A percentile compares a stretch with the other conserved stretches of the same genome.
These are phyloP conservation scores for Lithohypha guttulata DNA, from an alignment of 2,329 filamentous ascomycete species.

Conservation along the genomic window DNA sequence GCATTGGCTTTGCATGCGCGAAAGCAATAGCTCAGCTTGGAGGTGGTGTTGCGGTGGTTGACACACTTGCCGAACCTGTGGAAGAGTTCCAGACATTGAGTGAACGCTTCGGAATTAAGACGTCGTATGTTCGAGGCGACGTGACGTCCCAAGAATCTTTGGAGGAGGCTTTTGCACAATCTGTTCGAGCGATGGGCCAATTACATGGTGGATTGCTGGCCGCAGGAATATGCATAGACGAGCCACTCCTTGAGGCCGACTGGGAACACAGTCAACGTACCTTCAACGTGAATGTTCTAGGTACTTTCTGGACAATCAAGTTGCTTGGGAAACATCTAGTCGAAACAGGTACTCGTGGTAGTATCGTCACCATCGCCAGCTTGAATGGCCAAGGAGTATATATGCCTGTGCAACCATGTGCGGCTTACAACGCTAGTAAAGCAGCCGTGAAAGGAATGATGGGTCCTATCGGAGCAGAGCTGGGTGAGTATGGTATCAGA, in stretches of 20 bases:
- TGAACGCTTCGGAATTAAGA: slow-evolving; percentile 14
- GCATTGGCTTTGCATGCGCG: slow-evolving; percentile 16
- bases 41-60: slow-evolving; percentile 15
- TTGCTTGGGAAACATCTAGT: slow-evolving; percentile 32
- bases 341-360: slow-evolving; percentile 31
- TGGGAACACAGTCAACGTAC: slow-evolving; percentile 34
- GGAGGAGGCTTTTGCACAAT: slow-evolving; percentile 2
- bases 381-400: not conserved
- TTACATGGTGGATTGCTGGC: slow-evolving; percentile 7
- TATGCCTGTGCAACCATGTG: slow-evolving; percentile 30
- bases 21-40: slow-evolving; percentile 16
- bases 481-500: slow-evolving; percentile 26
- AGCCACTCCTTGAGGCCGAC: slow-evolving; percentile 34
- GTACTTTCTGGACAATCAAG: slow-evolving; percentile 31
- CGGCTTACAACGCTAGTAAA: slow-evolving; percentile 37
- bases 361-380: slow-evolving; percentile 31
- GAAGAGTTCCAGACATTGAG: slow-evolving; percentile 14
- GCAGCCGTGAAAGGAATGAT: slow-evolving; percentile 33
- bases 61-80: slow-evolving; percentile 13
- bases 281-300: slow-evolving; percentile 33
- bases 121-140: slow-evolving; percentile 6
- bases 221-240: slow-evolving; percentile 32
- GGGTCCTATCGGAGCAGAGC: slow-evolving; percentile 31
- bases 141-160: slow-evolving; percentile 5
- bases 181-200: slow-evolving; percentile 1